Conservation (phyloP, 139 green algal species). For the Raphidocelis subcapitata region DNA sequence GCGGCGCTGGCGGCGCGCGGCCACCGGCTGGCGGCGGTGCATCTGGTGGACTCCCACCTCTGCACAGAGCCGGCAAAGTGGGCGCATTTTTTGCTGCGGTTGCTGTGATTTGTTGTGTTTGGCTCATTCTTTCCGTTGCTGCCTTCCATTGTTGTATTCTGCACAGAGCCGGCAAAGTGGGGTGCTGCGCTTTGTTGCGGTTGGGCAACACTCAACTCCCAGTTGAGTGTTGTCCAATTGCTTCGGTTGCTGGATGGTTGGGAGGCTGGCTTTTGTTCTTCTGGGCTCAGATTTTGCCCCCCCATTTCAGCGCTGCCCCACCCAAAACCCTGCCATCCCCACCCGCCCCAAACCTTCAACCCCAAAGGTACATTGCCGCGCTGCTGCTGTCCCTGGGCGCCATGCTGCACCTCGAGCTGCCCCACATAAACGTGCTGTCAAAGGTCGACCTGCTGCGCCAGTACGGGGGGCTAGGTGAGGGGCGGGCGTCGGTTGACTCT, state of each 20-base stretch:
- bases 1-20: constrained; percentile 8
- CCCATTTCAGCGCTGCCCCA: too few species aligned
- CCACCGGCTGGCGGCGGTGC: constrained; percentile 66
- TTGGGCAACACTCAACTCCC: too few species aligned
- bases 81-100: constrained; percentile 19
- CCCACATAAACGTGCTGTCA: constrained; percentile 80
- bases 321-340: neutral
- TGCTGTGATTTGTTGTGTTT: neutral
- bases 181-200: too few species aligned
- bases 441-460: constrained; percentile 86
- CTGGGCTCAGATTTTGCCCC: too few species aligned
- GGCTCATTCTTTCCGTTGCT: too few species aligned
- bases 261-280: too few species aligned
- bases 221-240: too few species aligned
- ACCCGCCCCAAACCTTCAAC: neutral
- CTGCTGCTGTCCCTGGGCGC: constrained; percentile 72
- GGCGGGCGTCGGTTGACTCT: too few species aligned
- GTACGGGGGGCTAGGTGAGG: constrained; percentile 82
- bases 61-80: constrained; percentile 79
- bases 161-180: too few species aligned
- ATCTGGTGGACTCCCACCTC: constrained; percentile 87
- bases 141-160: too few species aligned
- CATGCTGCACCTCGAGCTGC: constrained; percentile 84
- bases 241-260: too few species aligned
- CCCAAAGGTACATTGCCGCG: constrained; percentile 80